These are phyloP conservation scores for Smallanthus sonchifolius DNA, from an alignment of 129 eudicot genomes.

Conservation along the genomic window DNA sequence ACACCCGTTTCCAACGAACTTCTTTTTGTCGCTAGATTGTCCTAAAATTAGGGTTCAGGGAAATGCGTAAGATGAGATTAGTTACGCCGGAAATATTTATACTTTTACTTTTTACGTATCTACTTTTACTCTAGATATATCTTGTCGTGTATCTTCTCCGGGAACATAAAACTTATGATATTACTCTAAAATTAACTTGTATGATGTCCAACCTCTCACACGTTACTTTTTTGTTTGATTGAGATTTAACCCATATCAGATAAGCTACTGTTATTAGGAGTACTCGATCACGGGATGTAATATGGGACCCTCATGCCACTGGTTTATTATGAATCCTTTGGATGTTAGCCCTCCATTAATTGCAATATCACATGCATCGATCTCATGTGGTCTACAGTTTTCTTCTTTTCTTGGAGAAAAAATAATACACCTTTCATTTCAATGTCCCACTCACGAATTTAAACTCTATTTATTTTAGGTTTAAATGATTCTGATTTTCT, in stretches of 20 bases:
- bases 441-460: neutral
- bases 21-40: too few relatives aligned
- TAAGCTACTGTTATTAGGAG: neutral
- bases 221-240: too few relatives aligned
- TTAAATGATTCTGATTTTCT: neutral
- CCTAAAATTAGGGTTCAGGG: too few relatives aligned
- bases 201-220: too few relatives aligned
- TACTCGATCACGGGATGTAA: neutral
- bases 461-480: neutral
- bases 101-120: too few relatives aligned
- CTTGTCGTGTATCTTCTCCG: too few relatives aligned
- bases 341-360: conserved; percentile 19
- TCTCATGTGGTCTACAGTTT: neutral
- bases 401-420: neutral
- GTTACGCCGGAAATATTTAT: too few relatives aligned
- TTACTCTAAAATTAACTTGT: too few relatives aligned
- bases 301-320: neutral
- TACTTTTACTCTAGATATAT: too few relatives aligned
- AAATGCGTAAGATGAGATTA: too few relatives aligned
- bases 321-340: conserved; percentile 3
- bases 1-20: too few relatives aligned
- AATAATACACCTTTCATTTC: conserved; percentile 16
- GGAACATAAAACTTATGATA: too few relatives aligned
- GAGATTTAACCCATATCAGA: neutral
- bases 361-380: conserved; percentile 25